Base-by-base conservation (phyloP, 148 eudicot species). In the Persicaria maculosa region DNA sequence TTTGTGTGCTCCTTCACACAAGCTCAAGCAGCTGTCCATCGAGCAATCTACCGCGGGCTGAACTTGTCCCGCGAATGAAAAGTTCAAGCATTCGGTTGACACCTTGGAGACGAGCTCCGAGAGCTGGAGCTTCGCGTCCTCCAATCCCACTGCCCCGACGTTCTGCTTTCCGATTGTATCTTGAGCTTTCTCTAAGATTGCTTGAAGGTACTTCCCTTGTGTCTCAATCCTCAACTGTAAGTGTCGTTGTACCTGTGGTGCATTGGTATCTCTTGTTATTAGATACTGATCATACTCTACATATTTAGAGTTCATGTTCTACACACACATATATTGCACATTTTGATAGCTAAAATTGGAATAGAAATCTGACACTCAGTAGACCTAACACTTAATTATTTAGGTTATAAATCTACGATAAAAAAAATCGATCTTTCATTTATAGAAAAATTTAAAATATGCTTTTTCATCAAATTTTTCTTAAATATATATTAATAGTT, bases 181-280 rank as follows among this genome's bases (percentile, higher is more conserved):
- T 71, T 91, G 89, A 48, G 98, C 98, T 76, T 91, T 93, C 79
- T 93, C 98, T 20, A 93, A 77, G 69, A 93, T 93, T 11, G 91
- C 71, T 61, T 93, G 98, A 67, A 93, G 85, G 82, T 93, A 91
- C 79, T 89, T 93, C 25, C 97, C 98, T 81, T 93, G 98, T 68
- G 97, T 94, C 72, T 93, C 98, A 77, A 93, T 93, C 15, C 94
- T 86, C 15, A 91, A 83, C 76, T 93, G 98, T 57, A 93, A 81
- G 82, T 92, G 98, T 62, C 92, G 79, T 74, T 93, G 98, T 73
- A 93, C 98, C 98, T 93, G 74, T 59, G 31, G 72, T 50, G 53
- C 43, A 64, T 25, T 31, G 40, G 40, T 31, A 31, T 31, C 40
- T 31, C 40, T n/a, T 59, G 10, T 4, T 0, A 59, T 59, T 59